phyloP scores from a whole-genome alignment of 2,329 filamentous ascomycete genomes.

The Samsoniella hepiali region DNA sequence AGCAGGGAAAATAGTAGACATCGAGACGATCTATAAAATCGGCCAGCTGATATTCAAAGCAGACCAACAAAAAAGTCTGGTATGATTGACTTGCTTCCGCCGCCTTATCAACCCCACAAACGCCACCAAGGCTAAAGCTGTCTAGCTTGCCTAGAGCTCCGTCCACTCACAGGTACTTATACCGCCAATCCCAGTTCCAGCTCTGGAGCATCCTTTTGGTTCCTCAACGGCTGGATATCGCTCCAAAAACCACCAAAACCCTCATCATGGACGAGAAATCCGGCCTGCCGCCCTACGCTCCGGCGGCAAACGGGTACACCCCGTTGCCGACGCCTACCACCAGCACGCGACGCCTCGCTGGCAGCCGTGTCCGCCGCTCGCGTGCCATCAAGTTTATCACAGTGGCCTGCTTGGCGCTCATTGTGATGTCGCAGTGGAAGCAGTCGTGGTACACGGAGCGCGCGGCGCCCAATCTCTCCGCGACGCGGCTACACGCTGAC shows the following conservation, averaged over 20 bases:
- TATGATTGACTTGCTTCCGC: not conserved
- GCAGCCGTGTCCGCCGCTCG: conserved; percentile 38
- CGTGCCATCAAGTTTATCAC: conserved; percentile 42
- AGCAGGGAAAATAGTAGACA: not conserved
- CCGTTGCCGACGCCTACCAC: conserved; percentile 22
- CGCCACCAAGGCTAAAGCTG: not conserved
- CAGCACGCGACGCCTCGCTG: conserved; percentile 22
- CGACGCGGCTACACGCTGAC: conserved; percentile 51
- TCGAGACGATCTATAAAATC: no score
- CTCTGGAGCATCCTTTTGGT: not conserved
- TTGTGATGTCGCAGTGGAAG: conserved; percentile 48
- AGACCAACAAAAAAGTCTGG: no score
- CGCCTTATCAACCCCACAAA: conserved; percentile 6
- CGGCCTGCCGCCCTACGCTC: conserved; percentile 17
- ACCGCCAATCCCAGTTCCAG: not conserved
- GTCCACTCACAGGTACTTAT: not conserved
- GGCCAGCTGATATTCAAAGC: no score
- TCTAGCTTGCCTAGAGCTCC: not conserved
- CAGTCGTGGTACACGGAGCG: conserved; percentile 34
- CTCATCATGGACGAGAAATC: conserved; percentile 21
- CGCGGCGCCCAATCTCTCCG: conserved; percentile 42
- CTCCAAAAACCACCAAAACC: not conserved
- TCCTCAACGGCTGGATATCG: not conserved
- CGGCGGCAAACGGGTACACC: conserved; percentile 17
- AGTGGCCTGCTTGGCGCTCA: conserved; percentile 48